Base-by-base conservation (phyloP, 768 basidiomycete genomes). In the Tricholoma terreum region DNA sequence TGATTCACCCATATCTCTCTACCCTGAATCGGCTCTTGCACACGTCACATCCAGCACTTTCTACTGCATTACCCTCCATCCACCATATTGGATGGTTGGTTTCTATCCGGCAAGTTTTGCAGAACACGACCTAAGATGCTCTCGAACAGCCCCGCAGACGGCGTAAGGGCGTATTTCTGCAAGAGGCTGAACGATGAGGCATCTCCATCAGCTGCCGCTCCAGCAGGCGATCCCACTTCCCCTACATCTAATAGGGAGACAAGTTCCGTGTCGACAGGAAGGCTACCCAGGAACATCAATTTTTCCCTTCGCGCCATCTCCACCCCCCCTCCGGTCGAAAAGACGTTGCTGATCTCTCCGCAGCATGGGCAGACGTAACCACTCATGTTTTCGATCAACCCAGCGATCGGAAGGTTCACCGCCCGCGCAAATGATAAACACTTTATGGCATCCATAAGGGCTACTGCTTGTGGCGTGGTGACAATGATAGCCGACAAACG, bases 361-460 rank as follows among this genome's bases (percentile, higher is more conserved):
- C 97, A 98, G 69, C 95, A 97, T 45, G 97, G 97, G 67, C 96
- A 98, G 17, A 89, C 90, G 73, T 97, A 98, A 50, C 97, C 97
- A 61, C 92, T 91, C 97, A 98, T 98, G 75, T 98, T 99, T 70
- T 98, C 97, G 64, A 99, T 86, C 50, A 99, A 71, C 8, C 97
- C 97, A 55, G 96, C 75, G 34, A 99, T 87, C 12, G 89, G 94
- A 11, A 98, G 77, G 51, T 84, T 82, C 62, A 94, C 90, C 8
- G 92, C 84, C 15, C 89, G 89, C 12, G 95, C 92, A 75, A 99
- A 99, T 38, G 94, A 95, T 58, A 98, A 82, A 63, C 94, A 97
- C 75, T 98, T 98, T 79, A 94, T 87, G 48, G 90, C 92, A 73
- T 98, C 97, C 73, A 92, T 86, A 51, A 98, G 80, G 0, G 97